Conservation (phyloP, 495 filamentous ascomycete species). For the Xylaria scruposa region DNA sequence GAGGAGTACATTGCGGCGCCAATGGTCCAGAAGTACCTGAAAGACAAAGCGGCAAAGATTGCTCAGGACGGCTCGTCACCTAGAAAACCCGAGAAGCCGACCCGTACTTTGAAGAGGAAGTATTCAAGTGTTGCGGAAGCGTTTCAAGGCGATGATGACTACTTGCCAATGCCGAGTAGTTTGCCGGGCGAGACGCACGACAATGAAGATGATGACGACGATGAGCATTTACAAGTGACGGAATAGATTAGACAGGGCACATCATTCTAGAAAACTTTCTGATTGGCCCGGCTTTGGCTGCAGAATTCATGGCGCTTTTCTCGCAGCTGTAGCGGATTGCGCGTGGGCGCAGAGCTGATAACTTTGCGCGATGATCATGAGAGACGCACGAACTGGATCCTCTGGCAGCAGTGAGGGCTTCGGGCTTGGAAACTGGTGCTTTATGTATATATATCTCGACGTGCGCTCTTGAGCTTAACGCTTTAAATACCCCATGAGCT, state of each 20-base stretch:
- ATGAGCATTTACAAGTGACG: slow-evolving; percentile 16
- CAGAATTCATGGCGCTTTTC: not conserved
- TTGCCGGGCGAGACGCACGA: not conserved
- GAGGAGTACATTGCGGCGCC: slow-evolving; percentile 45
- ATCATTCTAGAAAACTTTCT: not conserved
- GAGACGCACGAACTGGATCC: not conserved
- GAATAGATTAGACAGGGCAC: slow-evolving; percentile 2
- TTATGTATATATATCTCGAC: slow-evolving; percentile 2
- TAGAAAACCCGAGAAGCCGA: slow-evolving; percentile 11
- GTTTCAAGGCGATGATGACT: slow-evolving; percentile 43
- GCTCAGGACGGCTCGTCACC: slow-evolving; percentile 14
- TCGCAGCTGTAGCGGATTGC: not conserved
- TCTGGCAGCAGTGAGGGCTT: not conserved
- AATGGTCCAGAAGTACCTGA: slow-evolving; percentile 42
- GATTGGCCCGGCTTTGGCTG: not conserved
- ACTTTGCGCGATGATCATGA: not conserved
- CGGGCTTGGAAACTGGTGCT: not conserved
- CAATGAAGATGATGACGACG: slow-evolving; percentile 1
- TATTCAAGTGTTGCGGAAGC: slow-evolving; percentile 52
- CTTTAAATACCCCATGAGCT: not conserved
- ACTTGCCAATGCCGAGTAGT: not conserved
- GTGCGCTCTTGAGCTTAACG: not conserved
- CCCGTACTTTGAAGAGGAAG: slow-evolving; percentile 31
- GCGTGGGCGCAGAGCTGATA: not conserved
- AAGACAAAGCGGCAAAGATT: slow-evolving; percentile 30